phyloP scores from a whole-genome alignment of 352 stramenopile species.

The Pythium utonaiense region DNA sequence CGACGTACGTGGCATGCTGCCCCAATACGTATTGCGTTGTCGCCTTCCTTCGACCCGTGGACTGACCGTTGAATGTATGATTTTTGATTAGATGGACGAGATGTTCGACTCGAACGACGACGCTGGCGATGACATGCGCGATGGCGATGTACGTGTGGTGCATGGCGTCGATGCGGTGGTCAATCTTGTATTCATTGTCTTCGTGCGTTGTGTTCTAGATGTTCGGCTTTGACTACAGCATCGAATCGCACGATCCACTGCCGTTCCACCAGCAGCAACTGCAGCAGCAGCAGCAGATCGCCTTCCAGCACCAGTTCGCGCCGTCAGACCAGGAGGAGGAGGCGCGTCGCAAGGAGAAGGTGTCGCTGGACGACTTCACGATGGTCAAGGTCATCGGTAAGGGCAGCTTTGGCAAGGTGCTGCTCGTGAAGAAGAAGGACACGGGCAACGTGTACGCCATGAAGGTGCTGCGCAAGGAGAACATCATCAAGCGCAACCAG shows the following conservation, averaged over 20 bases:
- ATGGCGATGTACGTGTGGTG: constrained; percentile 41
- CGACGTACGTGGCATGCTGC: constrained; percentile 35
- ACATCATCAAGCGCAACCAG: constrained; percentile 99
- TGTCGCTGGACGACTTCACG: constrained; percentile 91
- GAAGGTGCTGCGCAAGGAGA: constrained; percentile 99
- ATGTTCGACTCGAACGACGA: constrained; percentile 81
- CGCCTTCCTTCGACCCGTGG: too few species aligned
- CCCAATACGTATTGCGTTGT: not conserved
- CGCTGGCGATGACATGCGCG: constrained; percentile 48
- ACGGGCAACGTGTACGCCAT: constrained; percentile 95
- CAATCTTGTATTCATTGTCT: not conserved
- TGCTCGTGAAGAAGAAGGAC: constrained; percentile 94
- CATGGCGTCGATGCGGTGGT: not conserved
- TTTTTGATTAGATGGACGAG: constrained; percentile 46
- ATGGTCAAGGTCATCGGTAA: constrained; percentile 98
- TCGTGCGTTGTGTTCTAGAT: constrained; percentile 53
- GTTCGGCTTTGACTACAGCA: constrained; percentile 74
- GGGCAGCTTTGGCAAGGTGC: constrained; percentile 95
- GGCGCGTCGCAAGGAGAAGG: constrained; percentile 62
- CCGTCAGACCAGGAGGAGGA: constrained; percentile 31
- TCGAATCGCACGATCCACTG: constrained; percentile 35
- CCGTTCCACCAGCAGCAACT: constrained; percentile 42
- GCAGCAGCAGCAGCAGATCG: constrained; percentile 42
- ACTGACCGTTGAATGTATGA: not conserved
- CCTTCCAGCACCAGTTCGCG: constrained; percentile 40